Conservation (phyloP, 805 yeast species). For the Kodamaea hsintzibuensis region DNA sequence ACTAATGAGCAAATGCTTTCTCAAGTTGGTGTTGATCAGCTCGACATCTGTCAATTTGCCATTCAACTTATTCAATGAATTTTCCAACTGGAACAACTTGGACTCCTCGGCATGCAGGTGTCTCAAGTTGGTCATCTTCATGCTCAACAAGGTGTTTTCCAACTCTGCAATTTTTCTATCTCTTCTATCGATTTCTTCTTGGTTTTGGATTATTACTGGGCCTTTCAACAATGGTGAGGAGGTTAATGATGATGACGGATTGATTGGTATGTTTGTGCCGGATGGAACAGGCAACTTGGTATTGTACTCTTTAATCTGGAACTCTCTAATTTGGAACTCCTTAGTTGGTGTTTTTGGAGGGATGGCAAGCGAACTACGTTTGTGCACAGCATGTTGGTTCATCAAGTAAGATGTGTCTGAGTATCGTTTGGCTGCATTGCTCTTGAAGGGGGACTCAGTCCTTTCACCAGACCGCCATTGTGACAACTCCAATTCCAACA, state of each 20-base stretch:
- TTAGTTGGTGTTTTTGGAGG: slow-evolving; percentile 15
- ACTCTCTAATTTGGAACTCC: slow-evolving; percentile 12
- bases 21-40: slow-evolving; percentile 56
- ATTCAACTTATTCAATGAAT: slow-evolving; percentile 56
- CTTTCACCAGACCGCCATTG: slow-evolving; percentile 35
- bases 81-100: slow-evolving; percentile 54
- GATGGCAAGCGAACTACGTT: slow-evolving; percentile 11
- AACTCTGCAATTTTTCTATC: slow-evolving; percentile 32
- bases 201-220: slow-evolving; percentile 8
- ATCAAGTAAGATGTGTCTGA: slow-evolving; percentile 10
- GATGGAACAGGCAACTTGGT: slow-evolving; percentile 14
- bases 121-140: slow-evolving; percentile 32
- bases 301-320: slow-evolving; percentile 9
- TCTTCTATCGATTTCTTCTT: slow-evolving; percentile 26
- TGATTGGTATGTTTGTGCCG: slow-evolving; percentile 8
- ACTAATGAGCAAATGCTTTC: slow-evolving; percentile 55
- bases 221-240: slow-evolving; percentile 5
- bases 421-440: slow-evolving; percentile 8
- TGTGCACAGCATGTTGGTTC: slow-evolving; percentile 2
- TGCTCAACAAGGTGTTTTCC: slow-evolving; percentile 28
- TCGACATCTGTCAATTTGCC: slow-evolving; percentile 63
- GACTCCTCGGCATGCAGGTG: slow-evolving; percentile 44
- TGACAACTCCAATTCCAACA: slow-evolving; percentile 43
- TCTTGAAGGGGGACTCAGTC: slow-evolving; percentile 6
- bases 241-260: slow-evolving; percentile 11